phyloP scores from a whole-genome alignment of 148 eudicot species.

The Amaranthus palmeri region DNA sequence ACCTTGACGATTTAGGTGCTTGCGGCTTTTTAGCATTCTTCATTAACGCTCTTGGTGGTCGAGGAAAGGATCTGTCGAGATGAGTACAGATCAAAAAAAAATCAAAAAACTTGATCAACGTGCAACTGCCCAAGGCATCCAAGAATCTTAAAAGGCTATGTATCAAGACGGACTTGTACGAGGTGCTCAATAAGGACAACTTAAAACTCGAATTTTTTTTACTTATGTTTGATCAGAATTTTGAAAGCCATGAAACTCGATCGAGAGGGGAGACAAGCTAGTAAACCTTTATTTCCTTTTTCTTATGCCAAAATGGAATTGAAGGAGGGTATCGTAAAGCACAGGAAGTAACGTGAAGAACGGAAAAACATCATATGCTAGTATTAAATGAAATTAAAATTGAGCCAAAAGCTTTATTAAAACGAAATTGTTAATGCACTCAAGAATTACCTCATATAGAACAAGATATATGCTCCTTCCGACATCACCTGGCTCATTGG shows the following conservation, averaged over 20 bases:
- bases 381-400: not conserved
- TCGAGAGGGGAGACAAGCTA: too few species aligned
- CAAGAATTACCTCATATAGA: conserved; percentile 76
- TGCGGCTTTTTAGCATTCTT: conserved; percentile 36
- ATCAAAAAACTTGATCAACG: too few species aligned
- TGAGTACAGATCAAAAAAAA: not conserved
- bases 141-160: too few species aligned
- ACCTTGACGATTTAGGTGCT: conserved; percentile 37
- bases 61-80: conserved; percentile 62
- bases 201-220: too few species aligned
- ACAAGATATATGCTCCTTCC: conserved; percentile 90
- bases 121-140: too few species aligned
- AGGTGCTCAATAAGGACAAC: too few species aligned
- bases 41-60: conserved; percentile 42
- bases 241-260: too few species aligned
- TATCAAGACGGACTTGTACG: too few species aligned
- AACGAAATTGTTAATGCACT: not conserved
- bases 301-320: too few species aligned
- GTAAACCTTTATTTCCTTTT: too few species aligned
- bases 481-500: conserved; percentile 81
- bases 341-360: not conserved
- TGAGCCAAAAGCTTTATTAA: not conserved
- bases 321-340: not conserved
- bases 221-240: too few species aligned
- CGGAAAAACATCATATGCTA: not conserved